Evolutionary conservation across 345 rosid genomes (phyloP).

Genomic region (Iberis pinnata): DNA sequence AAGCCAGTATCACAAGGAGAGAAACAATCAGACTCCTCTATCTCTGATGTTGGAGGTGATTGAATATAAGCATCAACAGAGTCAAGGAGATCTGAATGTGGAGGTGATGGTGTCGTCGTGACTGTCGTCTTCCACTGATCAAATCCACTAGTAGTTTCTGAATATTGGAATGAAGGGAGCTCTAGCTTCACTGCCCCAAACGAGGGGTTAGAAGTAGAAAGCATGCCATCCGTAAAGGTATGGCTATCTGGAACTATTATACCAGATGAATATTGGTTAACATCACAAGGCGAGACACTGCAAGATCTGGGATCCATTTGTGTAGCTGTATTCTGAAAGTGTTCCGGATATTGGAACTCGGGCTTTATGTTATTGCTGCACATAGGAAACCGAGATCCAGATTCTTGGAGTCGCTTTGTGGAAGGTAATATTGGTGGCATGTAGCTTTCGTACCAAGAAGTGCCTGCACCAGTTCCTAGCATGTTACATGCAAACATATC

Average conservation of each 20-base stretch:
- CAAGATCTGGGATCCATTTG: constrained; percentile 43
- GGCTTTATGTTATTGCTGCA: constrained; percentile 40
- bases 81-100: constrained; percentile 51
- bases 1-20: constrained; percentile 79
- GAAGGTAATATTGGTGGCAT: constrained; percentile 44
- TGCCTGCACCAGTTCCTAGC: constrained; percentile 51
- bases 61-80: constrained; percentile 70
- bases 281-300: constrained; percentile 43
- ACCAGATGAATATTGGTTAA: constrained; percentile 44
- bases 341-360: constrained; percentile 44
- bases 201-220: constrained; percentile 77
- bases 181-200: constrained; percentile 91
- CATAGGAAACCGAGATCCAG: constrained; percentile 39
- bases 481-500: constrained; percentile 48
- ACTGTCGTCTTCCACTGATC: constrained; percentile 64
- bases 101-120: constrained; percentile 48
- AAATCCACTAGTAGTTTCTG: constrained; percentile 56
- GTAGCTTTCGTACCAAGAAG: constrained; percentile 54
- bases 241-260: constrained; percentile 59
- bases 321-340: constrained; percentile 36
- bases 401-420: constrained; percentile 56
- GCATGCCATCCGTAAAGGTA: constrained; percentile 71
- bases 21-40: constrained; percentile 43
- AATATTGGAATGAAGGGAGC: constrained; percentile 99
- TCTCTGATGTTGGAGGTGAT: constrained; percentile 60